Evolutionary conservation across 2,329 filamentous ascomycete species (phyloP).

Genomic region (Fusarium camptoceras): DNA sequence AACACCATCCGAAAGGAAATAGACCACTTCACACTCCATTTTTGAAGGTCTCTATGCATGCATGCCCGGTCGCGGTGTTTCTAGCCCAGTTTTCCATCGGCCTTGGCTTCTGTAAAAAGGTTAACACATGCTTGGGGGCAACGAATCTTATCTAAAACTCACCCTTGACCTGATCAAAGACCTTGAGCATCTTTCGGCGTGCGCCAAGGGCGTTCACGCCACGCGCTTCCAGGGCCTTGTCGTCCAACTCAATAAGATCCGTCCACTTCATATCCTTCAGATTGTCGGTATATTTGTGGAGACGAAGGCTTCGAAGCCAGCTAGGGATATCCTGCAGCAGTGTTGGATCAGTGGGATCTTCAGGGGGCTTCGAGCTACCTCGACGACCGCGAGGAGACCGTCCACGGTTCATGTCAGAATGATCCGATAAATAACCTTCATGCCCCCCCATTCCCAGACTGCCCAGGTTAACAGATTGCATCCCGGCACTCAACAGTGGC

Average conservation of each 20-base stretch:
- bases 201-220: slow-evolving; percentile 96
- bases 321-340: slow-evolving; percentile 94
- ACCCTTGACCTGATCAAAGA: slow-evolving; percentile 95
- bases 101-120: slow-evolving; percentile 70
- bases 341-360: slow-evolving; percentile 92
- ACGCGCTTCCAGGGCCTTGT: slow-evolving; percentile 90
- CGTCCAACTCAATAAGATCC: slow-evolving; percentile 90
- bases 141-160: slow-evolving; percentile 40
- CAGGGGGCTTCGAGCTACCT: slow-evolving; percentile 95
- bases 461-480: slow-evolving; percentile 77
- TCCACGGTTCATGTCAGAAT: slow-evolving; percentile 90
- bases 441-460: slow-evolving; percentile 77
- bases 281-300: slow-evolving; percentile 99
- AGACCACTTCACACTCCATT: slow-evolving; percentile 3
- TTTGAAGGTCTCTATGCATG: slow-evolving; percentile 21
- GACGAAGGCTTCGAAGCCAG: slow-evolving; percentile 92
- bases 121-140: slow-evolving; percentile 33
- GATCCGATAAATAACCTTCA: slow-evolving; percentile 93
- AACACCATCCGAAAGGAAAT: slow-evolving; percentile 13
- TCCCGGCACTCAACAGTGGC: slow-evolving; percentile 75
- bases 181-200: slow-evolving; percentile 97
- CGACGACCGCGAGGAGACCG: slow-evolving; percentile 91
- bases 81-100: slow-evolving; percentile 75
- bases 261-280: slow-evolving; percentile 98
- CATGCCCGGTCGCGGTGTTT: slow-evolving; percentile 24